phyloP scores from a whole-genome alignment of 2,329 filamentous ascomycete species.

The Allantophomopsis cytisporea region DNA sequence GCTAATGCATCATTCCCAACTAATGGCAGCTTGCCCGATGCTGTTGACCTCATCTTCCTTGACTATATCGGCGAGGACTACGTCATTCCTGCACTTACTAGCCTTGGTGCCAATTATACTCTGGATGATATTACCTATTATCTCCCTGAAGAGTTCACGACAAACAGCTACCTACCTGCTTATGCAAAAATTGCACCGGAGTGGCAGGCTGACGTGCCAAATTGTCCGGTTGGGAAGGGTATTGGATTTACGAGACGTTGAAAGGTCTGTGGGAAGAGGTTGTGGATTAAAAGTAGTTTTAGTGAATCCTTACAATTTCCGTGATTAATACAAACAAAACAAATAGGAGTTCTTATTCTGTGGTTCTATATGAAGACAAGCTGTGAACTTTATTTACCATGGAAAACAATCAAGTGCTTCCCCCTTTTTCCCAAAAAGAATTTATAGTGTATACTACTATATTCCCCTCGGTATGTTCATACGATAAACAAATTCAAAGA shows the following conservation, averaged over 20 bases:
- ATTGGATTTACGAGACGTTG: conserved; percentile 6
- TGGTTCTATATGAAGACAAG: no score
- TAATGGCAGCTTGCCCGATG: conserved; percentile 38
- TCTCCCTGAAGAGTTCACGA: conserved; percentile 14
- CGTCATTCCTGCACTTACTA: conserved; percentile 58
- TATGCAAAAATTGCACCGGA: conserved; percentile 15
- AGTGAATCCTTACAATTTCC: no score
- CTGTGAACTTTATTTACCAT: no score
- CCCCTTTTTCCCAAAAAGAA: no score
- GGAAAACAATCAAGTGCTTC: no score
- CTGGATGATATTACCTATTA: conserved; percentile 16
- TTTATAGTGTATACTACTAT: no score
- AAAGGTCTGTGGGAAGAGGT: neutral
- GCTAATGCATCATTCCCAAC: conserved; percentile 47
- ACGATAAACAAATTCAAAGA: no score
- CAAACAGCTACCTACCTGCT: conserved; percentile 17
- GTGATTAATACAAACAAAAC: no score
- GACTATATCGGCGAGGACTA: conserved; percentile 71
- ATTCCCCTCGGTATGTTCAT: no score
- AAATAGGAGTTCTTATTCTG: no score
- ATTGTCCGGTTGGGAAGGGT: conserved; percentile 13
- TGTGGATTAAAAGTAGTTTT: no score
- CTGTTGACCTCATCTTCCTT: conserved; percentile 77
- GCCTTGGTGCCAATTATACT: conserved; percentile 17
- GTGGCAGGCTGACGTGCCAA: conserved; percentile 15